Percentiles rank a stretch among this genome's conserved stretches.
These are phyloP conservation scores for Aureobasidium sp. DNA, from an alignment of 2,329 filamentous ascomycete species.

Conservation along the genomic window DNA sequence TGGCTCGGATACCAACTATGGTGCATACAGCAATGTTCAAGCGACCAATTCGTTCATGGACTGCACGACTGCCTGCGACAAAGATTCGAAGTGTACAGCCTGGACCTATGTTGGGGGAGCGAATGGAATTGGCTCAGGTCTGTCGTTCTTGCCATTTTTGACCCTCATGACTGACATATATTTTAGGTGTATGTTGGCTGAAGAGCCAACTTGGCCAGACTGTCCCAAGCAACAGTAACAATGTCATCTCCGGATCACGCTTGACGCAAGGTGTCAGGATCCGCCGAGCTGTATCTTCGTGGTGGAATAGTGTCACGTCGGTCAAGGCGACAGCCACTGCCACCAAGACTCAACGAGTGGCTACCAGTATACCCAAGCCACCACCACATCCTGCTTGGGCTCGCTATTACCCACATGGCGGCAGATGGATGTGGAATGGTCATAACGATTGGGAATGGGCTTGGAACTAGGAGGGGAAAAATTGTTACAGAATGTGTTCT, in stretches of 20 bases:
- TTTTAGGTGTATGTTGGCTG: conserved; percentile 14
- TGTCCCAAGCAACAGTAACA: neutral
- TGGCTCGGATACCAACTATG: conserved; percentile 13
- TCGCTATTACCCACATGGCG: neutral
- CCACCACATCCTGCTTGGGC: neutral
- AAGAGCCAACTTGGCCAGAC: conserved; percentile 14
- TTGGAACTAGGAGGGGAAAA: neutral
- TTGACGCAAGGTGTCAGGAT: neutral
- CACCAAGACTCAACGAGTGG: neutral
- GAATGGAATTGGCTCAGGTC: no score
- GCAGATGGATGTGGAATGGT: conserved; percentile 10
- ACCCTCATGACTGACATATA: no score
- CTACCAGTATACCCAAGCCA: neutral
- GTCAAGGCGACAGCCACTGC: neutral
- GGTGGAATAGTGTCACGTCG: conserved; percentile 4
- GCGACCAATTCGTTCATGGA: conserved; percentile 16
- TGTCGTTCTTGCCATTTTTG: no score
- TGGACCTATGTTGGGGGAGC: conserved; percentile 18
- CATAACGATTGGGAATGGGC: conserved; percentile 1
- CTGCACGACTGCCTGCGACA: conserved; percentile 18
- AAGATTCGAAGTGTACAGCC: conserved; percentile 15
- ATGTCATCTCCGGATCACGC: conserved; percentile 8
- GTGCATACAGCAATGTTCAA: conserved; percentile 14
- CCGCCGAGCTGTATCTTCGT: neutral
- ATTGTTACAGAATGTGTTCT: neutral